Conservation (phyloP, 495 filamentous ascomycete genomes). For the Penicillium coprophilum region DNA sequence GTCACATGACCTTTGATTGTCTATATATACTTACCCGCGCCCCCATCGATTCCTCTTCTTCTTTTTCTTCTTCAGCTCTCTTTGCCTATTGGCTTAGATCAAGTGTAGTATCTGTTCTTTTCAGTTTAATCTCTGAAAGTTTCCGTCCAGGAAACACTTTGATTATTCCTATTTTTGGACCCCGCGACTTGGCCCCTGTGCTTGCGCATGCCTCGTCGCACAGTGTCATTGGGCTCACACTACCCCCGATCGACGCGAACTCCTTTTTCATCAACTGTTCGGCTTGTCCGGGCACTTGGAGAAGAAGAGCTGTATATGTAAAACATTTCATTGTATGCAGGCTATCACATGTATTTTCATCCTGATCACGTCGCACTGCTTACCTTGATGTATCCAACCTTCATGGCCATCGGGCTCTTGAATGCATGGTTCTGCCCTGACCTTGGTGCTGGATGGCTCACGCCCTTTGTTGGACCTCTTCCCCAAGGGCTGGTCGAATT, state of each 20-base stretch:
- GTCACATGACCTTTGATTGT: background rate
- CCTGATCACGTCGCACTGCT: no score
- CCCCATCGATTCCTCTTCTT: constrained; percentile 32
- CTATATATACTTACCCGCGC: constrained; percentile 31
- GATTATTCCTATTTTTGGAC: constrained; percentile 83
- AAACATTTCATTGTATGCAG: no score
- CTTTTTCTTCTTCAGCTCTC: constrained; percentile 50
- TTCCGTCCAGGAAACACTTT: constrained; percentile 67
- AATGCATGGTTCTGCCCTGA: background rate
- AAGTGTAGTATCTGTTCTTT: constrained; percentile 99
- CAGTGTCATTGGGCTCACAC: constrained; percentile 89
- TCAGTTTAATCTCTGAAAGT: constrained; percentile 80
- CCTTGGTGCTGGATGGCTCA: background rate
- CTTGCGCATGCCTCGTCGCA: constrained; percentile 75
- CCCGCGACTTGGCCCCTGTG: constrained; percentile 63
- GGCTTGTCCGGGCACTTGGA: constrained; percentile 59
- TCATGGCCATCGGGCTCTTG: no score
- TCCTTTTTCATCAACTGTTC: constrained; percentile 59
- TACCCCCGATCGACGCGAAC: constrained; percentile 82
- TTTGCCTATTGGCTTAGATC: constrained; percentile 67
- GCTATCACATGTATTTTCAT: no score
- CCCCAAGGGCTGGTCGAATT: background rate
- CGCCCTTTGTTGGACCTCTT: no score
- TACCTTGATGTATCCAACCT: no score
- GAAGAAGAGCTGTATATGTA: constrained; percentile 50